Base-by-base conservation (phyloP, 1,284 basidiomycete genomes). In the Taiwanofungus camphoratus region DNA sequence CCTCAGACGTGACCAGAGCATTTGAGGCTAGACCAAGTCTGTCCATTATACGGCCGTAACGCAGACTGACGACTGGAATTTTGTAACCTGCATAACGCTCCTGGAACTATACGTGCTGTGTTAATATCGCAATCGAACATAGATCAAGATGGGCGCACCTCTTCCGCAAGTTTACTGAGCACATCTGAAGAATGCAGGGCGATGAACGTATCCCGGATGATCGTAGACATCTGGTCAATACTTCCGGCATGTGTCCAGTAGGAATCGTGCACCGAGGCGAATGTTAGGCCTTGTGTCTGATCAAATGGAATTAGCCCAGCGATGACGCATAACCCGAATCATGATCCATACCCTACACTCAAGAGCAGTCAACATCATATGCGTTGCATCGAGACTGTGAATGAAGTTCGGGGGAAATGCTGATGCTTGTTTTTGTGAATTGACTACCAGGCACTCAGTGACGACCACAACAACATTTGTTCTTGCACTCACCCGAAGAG, bases 351-450 rank as follows among this genome's bases (percentile, higher is more conserved):
- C 86, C 55, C 76, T 70, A 61, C 91, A 97, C 57, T 91, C 86
- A 31, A 96, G 73, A n/a, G 95, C 94, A 1, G 94, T 98, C 52
- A 98, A 68, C 76, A 98, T 87, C 94, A 99, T 98, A 67, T 99
- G 96, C 1, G 95, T 97, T 3, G 96, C 96, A 63, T 99, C 96
- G 38, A 99, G 74, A 57, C 88, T 92, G 65, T 99, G 96, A 46
- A 99, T 92, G 61, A 95, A 99, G 71, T 99, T 99, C 30, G 95
- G 96, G 9, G 95, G 95, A 81, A 99, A 99, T 2, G 95, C 96
- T 2, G 90, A 83, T 0, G 93, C 87, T 64, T 99, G 95, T 64
- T 96, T 96, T 49, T 72, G 57, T 0, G 90, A 68, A 54, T 92
- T 88, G 29, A 98, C 94, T 79, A 51, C 4, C 36, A 18, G 11